phyloP scores from a whole-genome alignment of 23 red algal species.

The Agarophyton chilense region DNA sequence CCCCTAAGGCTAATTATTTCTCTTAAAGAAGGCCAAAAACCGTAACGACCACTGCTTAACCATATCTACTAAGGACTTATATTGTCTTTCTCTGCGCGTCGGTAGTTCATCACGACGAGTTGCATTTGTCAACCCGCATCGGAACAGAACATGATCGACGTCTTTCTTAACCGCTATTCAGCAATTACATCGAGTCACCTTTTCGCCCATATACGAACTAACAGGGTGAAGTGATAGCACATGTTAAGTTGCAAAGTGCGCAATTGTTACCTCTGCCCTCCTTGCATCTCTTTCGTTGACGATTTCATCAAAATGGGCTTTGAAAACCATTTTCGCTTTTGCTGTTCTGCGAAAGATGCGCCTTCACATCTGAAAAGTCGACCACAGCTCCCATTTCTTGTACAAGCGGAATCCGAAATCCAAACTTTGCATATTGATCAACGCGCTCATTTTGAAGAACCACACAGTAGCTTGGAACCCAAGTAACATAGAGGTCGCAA shows the following conservation, averaged over 20 bases:
- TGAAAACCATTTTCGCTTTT: not conserved
- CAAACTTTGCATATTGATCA: not conserved
- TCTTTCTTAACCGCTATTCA: constrained; percentile 1
- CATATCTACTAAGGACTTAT: constrained; percentile 13
- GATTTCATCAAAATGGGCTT: not conserved
- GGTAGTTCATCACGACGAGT: constrained; percentile 9
- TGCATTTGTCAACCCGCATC: constrained; percentile 7
- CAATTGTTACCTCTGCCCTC: constrained; percentile 3
- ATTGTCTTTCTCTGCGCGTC: not conserved
- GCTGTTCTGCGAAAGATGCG: not conserved
- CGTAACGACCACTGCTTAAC: constrained; percentile 18
- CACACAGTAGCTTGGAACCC: constrained; percentile 9
- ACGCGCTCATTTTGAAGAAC: not conserved
- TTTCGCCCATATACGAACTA: not conserved
- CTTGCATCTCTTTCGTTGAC: constrained; percentile 4
- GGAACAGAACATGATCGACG: constrained; percentile 14
- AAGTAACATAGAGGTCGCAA: not conserved
- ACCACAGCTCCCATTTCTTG: not conserved
- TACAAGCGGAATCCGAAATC: constrained; percentile 1
- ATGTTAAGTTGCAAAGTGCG: not conserved
- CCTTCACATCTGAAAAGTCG: constrained; percentile 9
- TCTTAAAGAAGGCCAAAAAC: constrained; percentile 23
- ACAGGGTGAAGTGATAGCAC: not conserved
- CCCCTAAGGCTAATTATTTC: constrained; percentile 2
- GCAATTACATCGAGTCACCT: not conserved